A percentile compares a stretch with the other conserved stretches of the same genome.
These are phyloP conservation scores for Verticillium dahliae DNA, from an alignment of 2,329 filamentous ascomycete genomes.

Conservation along the genomic window DNA sequence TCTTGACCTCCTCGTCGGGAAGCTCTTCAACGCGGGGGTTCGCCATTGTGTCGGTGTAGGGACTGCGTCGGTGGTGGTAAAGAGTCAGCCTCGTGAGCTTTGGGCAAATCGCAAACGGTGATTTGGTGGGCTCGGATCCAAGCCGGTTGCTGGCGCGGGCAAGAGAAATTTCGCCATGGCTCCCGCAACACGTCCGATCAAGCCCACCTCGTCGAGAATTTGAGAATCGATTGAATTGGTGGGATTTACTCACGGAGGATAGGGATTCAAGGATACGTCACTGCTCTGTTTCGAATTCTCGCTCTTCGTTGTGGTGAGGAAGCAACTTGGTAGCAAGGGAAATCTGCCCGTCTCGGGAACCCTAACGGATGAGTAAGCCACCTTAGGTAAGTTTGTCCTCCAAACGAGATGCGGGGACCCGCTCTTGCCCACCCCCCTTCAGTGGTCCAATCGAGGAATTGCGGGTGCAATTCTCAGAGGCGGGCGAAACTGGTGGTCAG, in stretches of 20 bases:
- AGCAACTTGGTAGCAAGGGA: background rate
- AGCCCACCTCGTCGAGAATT: background rate
- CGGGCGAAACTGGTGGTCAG: background rate
- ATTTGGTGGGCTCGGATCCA: constrained; percentile 6
- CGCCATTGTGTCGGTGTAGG: constrained; percentile 65
- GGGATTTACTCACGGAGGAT: background rate
- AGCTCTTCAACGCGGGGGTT: constrained; percentile 98
- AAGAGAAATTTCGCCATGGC: background rate
- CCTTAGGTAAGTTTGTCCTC: background rate
- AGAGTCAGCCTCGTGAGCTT: constrained; percentile 13
- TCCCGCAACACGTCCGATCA: background rate
- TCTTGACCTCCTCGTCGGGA: constrained; percentile 82
- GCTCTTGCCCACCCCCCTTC: background rate
- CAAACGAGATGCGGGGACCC: background rate
- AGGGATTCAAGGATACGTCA: background rate
- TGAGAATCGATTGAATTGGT: background rate
- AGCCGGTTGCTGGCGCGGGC: background rate
- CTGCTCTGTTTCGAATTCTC: background rate
- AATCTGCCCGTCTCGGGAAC: background rate
- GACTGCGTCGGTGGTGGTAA: constrained; percentile 13
- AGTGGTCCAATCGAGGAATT: background rate
- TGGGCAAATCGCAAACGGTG: background rate
- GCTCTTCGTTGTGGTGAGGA: background rate
- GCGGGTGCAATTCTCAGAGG: background rate
- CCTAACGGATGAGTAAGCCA: background rate